A percentile compares a stretch with the other conserved stretches of the same genome.
Conservation (phyloP, 192 early-diverging fungal genomes). For the Paraglomus brasilianum region DNA sequence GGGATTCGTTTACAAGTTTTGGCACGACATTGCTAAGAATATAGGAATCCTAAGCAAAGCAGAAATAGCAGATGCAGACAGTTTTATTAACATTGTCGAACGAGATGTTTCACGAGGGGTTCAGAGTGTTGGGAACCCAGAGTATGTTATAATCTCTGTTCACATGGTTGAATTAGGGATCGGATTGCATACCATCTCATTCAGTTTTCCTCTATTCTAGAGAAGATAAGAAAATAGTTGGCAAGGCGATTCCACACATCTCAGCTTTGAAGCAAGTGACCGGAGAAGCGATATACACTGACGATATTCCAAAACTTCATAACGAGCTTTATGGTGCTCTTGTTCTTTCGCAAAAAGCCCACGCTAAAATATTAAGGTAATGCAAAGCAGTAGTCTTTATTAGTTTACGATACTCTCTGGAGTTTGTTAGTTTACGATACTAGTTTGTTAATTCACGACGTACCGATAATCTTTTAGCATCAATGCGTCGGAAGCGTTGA, state of each 20-base stretch:
- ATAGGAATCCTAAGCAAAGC: conserved; percentile 23
- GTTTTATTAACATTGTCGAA: conserved; percentile 44
- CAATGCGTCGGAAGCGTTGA: conserved; percentile 61
- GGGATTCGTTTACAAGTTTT: conserved; percentile 68
- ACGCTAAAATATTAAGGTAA: conserved; percentile 60
- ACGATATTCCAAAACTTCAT: conserved; percentile 73
- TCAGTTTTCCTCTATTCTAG: not conserved
- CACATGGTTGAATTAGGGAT: no score
- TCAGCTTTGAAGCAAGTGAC: conserved; percentile 82
- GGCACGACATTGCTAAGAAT: conserved; percentile 52
- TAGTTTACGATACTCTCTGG: not conserved
- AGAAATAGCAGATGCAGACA: conserved; percentile 34
- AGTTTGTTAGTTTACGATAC: not conserved
- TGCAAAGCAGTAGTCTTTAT: not conserved
- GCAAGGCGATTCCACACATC: conserved; percentile 67
- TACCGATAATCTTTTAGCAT: conserved; percentile 39
- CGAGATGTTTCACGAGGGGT: conserved; percentile 44
- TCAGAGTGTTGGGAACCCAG: conserved; percentile 46
- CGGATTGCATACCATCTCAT: no score
- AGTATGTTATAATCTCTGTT: conserved; percentile 35
- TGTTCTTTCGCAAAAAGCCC: conserved; percentile 64
- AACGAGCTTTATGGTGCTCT: conserved; percentile 71
- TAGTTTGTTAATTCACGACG: not conserved
- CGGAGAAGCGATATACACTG: conserved; percentile 78
- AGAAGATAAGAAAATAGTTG: conserved; percentile 49